Evolutionary conservation across 306 rosid genomes (phyloP), one percentile per base, ranked within the genome.

Genomic region (Quercus suber): DNA sequence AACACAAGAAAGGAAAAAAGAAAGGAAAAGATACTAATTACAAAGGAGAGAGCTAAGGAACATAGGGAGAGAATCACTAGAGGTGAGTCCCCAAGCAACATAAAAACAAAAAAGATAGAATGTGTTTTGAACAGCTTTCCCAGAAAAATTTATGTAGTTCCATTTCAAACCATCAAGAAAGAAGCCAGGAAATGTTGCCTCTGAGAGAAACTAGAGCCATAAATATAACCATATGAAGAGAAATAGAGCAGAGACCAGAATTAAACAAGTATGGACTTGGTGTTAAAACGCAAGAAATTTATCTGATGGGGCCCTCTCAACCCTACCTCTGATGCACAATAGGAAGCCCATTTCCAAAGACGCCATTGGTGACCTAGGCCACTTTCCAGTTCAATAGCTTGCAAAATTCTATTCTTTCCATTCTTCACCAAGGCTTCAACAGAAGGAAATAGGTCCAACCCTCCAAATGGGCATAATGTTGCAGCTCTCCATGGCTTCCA

Each of bases 321-420:
- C 85, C 77, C 71, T 86, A 95, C 98, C 99, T 95, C 98, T 27
- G 99, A 95, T 59, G 99, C 94, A 79, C 96, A 93, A 86, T 89
- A 95, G 71, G 97, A 90, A 65, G 99, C 96, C 99, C 99, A 95
- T 91, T 92, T 93, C 99, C 99, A 95, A 53, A 95, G 96, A 81
- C 84, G 94, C 96, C 96, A 91, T 80, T 93, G 99, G 86, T 93
- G 96, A 84, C 94, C 94, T 71, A 89, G 89, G 75, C 97, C 98
- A 88, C 92, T 95, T 86, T 95, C 98, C 80, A 95, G 86, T 84
- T 95, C 99, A 76, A 95, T 87, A 69, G 99, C 99, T 82, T 93
- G 99, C 84, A 93, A 81, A 81, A 92, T 89, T 89, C 98, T 93
- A 75, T 83, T 84, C 88, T 86, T 93, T 77, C 93, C 98, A 86